Conservation (phyloP, 2,329 filamentous ascomycete genomes). For the Colletotrichum chlorophyti region DNA sequence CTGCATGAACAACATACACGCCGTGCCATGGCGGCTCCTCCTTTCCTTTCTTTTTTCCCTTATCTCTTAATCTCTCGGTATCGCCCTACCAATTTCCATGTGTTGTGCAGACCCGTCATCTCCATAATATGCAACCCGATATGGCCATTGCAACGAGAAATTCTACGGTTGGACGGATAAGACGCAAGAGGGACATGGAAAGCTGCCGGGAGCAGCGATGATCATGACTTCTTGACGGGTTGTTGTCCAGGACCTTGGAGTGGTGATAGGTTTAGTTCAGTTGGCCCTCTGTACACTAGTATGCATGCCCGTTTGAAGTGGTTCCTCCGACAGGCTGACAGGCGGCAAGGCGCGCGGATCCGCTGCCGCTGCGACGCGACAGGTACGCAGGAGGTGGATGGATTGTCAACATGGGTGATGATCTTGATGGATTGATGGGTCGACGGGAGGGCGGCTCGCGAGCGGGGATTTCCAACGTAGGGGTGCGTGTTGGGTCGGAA, state of each 20-base stretch:
- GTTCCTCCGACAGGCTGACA: background rate
- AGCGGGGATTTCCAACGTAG: background rate
- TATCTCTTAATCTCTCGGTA: too few relatives aligned
- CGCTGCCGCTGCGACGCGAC: slow-evolving; percentile 2
- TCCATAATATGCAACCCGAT: background rate
- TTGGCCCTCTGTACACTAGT: background rate
- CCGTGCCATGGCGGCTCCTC: background rate
- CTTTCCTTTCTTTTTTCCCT: background rate
- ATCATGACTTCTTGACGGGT: background rate
- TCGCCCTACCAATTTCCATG: too few relatives aligned
- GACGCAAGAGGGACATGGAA: background rate
- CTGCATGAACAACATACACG: background rate
- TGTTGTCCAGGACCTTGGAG: background rate
- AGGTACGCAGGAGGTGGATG: background rate
- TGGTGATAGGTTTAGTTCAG: background rate
- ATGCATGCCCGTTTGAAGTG: background rate
- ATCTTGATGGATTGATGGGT: background rate
- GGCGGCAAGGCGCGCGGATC: slow-evolving; percentile 1
- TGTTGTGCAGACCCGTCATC: background rate
- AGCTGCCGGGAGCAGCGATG: background rate
- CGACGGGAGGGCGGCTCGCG: background rate
- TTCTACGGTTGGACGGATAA: background rate
- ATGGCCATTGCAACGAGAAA: slow-evolving; percentile 5
- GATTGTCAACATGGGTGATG: background rate
- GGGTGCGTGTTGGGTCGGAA: background rate